phyloP scores from a whole-genome alignment of 352 stramenopile species.

The Globisporangium emineosum region DNA sequence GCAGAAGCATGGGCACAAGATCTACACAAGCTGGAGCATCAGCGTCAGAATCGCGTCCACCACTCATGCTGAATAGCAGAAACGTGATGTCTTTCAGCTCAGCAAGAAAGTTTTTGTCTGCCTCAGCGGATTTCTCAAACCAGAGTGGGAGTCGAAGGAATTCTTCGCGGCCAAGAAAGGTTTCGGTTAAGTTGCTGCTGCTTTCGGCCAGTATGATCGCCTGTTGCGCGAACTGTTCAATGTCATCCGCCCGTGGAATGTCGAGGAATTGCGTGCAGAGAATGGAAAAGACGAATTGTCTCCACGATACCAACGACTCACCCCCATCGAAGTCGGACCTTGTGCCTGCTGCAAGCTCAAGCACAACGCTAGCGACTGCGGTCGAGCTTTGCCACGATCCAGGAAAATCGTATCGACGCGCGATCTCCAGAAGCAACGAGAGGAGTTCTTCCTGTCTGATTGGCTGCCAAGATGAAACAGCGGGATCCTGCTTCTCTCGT shows the following conservation, averaged over 20 bases:
- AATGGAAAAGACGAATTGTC: constrained; percentile 37
- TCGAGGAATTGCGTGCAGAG: constrained; percentile 34
- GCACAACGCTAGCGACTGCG: constrained; percentile 32
- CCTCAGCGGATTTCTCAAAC: constrained; percentile 27
- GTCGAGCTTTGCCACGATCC: constrained; percentile 30
- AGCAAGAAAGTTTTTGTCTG: neutral
- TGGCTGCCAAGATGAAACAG: neutral
- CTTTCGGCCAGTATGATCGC: neutral
- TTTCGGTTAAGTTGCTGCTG: neutral
- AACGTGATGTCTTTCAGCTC: constrained; percentile 34
- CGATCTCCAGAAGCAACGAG: constrained; percentile 29
- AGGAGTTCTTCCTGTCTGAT: constrained; percentile 36
- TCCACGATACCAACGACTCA: constrained; percentile 27
- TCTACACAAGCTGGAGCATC: neutral
- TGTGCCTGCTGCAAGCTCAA: neutral
- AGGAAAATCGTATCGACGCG: constrained; percentile 32
- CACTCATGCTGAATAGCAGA: constrained; percentile 25
- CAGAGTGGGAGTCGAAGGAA: constrained; percentile 42
- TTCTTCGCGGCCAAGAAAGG: constrained; percentile 16
- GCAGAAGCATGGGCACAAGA: constrained; percentile 35
- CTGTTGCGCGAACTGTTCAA: constrained; percentile 17
- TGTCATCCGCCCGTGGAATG: constrained; percentile 26
- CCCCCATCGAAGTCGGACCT: constrained; percentile 13
- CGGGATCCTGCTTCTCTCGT: neutral
- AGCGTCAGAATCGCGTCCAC: neutral